Conservation (phyloP, 2,329 filamentous ascomycete genomes). For the Onygenales sp. region DNA sequence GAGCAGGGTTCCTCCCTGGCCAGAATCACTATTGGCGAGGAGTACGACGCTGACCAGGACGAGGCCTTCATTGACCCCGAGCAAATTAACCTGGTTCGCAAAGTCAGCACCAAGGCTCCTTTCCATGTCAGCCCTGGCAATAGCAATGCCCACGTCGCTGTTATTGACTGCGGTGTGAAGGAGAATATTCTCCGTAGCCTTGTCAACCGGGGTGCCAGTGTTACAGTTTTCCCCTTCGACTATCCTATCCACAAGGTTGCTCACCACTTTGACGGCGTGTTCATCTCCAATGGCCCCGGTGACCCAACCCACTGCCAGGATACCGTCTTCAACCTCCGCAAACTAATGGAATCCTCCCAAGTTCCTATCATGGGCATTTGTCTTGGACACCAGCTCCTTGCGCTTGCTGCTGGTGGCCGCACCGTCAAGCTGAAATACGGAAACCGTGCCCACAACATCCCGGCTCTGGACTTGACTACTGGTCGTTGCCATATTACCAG, state of each 20-base stretch:
- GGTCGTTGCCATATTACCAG: slow-evolving; percentile 97
- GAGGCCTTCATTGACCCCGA: slow-evolving; percentile 92
- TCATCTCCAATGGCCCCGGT: slow-evolving; percentile 97
- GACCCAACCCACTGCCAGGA: slow-evolving; percentile 95
- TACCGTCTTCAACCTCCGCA: slow-evolving; percentile 84
- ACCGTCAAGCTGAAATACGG: slow-evolving; percentile 99
- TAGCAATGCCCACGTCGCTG: slow-evolving; percentile 79
- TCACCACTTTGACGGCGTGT: slow-evolving; percentile 95
- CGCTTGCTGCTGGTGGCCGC: slow-evolving; percentile 74
- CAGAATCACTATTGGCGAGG: slow-evolving; percentile 87
- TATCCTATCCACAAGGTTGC: slow-evolving; percentile 98
- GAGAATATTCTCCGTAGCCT: slow-evolving; percentile 97
- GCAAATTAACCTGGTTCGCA: slow-evolving; percentile 92
- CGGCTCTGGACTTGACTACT: slow-evolving; percentile 84
- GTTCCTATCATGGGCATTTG: slow-evolving; percentile 97
- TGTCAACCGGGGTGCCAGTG: slow-evolving; percentile 80
- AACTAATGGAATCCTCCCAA: slow-evolving; percentile 83
- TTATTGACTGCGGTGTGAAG: slow-evolving; percentile 98
- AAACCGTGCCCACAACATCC: slow-evolving; percentile 98
- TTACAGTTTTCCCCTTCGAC: slow-evolving; percentile 92
- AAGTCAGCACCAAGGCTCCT: slow-evolving; percentile 94
- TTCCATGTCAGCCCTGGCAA: slow-evolving; percentile 84
- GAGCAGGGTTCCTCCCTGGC: slow-evolving; percentile 95
- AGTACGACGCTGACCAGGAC: slow-evolving; percentile 97
- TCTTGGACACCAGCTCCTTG: slow-evolving; percentile 90